phyloP scores from a whole-genome alignment of 768 basidiomycete species.

The Vararia minispora region DNA sequence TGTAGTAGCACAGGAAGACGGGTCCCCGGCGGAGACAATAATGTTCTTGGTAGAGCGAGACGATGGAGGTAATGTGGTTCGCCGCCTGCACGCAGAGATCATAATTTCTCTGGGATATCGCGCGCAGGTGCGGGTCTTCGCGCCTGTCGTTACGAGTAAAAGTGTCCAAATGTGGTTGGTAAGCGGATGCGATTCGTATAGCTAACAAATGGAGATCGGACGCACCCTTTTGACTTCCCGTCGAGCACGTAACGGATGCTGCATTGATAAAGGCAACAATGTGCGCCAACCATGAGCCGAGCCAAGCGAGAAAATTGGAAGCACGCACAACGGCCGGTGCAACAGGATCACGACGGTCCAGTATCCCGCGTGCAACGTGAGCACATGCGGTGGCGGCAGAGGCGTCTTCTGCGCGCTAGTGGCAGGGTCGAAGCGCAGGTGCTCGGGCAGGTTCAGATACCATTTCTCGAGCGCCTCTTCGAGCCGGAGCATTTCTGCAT shows the following conservation, averaged over 20 bases:
- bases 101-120: slow-evolving; percentile 49
- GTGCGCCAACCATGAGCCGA: not conserved
- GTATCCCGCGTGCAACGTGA: slow-evolving; percentile 78
- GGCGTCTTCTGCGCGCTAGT: slow-evolving; percentile 24
- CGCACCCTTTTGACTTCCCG: slow-evolving; percentile 13
- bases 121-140: slow-evolving; percentile 44
- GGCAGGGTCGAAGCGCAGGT: slow-evolving; percentile 52
- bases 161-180: no score
- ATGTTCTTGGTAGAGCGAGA: slow-evolving; percentile 47
- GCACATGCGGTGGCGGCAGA: slow-evolving; percentile 47
- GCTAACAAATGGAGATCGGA: no score
- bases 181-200: no score
- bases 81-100: slow-evolving; percentile 68
- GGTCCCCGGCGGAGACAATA: slow-evolving; percentile 51
- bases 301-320: slow-evolving; percentile 1
- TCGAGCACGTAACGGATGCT: slow-evolving; percentile 22
- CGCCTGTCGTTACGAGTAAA: slow-evolving; percentile 18
- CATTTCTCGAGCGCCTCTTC: slow-evolving; percentile 62
- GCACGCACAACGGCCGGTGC: slow-evolving; percentile 68
- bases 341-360: slow-evolving; percentile 70
- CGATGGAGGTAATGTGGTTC: slow-evolving; percentile 67
- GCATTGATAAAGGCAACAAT: not conserved
- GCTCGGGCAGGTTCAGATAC: slow-evolving; percentile 59
- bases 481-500: slow-evolving; percentile 42
- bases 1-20: slow-evolving; percentile 67